Conservation (phyloP, 306 rosid genomes). For the Glycine soja region DNA sequence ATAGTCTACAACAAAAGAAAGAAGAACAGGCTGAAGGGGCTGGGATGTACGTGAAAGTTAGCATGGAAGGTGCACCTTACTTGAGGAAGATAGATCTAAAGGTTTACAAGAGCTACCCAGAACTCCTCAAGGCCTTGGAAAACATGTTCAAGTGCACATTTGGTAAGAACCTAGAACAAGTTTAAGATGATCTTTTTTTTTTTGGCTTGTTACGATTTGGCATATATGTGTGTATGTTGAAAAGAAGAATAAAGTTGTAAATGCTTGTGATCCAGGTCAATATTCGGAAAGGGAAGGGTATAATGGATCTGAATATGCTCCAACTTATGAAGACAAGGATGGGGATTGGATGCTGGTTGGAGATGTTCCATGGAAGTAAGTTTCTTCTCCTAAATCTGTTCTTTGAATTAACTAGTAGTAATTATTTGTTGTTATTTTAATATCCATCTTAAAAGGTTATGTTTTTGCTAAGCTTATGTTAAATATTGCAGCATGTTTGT, state of each 20-base stretch:
- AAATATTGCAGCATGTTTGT: slow-evolving; percentile 67
- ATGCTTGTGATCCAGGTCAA: slow-evolving; percentile 49
- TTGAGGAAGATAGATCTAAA: slow-evolving; percentile 83
- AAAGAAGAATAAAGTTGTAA: background rate
- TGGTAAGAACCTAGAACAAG: slow-evolving; percentile 51
- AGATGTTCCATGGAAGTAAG: slow-evolving; percentile 94
- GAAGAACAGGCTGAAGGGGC: slow-evolving; percentile 47
- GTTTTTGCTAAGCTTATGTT: background rate
- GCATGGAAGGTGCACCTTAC: slow-evolving; percentile 90
- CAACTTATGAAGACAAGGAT: slow-evolving; percentile 86
- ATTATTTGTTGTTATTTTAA: background rate
- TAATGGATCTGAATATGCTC: slow-evolving; percentile 73
- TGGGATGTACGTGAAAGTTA: slow-evolving; percentile 78
- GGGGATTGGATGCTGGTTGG: slow-evolving; percentile 98
- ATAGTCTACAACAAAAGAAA: slow-evolving; percentile 50
- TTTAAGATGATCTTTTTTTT: background rate
- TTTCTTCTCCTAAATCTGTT: slow-evolving; percentile 1
- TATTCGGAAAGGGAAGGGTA: slow-evolving; percentile 81
- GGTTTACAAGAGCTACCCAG: slow-evolving; percentile 68
- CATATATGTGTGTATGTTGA: background rate
- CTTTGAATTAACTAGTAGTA: background rate
- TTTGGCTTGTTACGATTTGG: background rate
- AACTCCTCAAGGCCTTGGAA: slow-evolving; percentile 74
- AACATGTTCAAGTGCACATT: slow-evolving; percentile 73
- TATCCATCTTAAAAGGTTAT: slow-evolving; percentile 24